A percentile compares a stretch with the other conserved stretches of the same genome.
These are phyloP conservation scores for Dictyostelium citrinum DNA, from an alignment of 78 protist species.

Conservation along the genomic window DNA sequence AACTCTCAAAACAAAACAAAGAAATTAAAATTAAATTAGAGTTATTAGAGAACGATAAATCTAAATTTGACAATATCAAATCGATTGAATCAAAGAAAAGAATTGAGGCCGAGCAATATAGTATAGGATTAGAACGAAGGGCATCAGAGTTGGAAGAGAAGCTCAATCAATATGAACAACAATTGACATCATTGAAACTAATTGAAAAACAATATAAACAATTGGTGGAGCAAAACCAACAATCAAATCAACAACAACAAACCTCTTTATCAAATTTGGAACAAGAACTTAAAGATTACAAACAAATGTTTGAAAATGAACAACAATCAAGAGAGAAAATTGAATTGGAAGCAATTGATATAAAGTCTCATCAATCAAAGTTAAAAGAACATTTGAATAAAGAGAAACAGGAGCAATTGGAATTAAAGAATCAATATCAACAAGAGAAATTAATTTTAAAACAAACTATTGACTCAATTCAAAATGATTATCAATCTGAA, in stretches of 20 bases:
- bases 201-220: not conserved
- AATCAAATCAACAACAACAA: not conserved
- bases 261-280: not conserved
- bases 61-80: not conserved
- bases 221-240: not conserved
- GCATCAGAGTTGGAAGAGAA: conserved; percentile 39
- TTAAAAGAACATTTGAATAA: not conserved
- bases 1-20: not conserved
- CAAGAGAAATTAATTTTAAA: conserved; percentile 10
- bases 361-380: not conserved
- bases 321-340: conserved; percentile 12
- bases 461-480: conserved; percentile 3
- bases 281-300: conserved; percentile 2
- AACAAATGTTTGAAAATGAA: conserved; percentile 23
- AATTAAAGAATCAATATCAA: not conserved
- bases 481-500: conserved; percentile 1
- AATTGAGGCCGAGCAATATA: conserved; percentile 64
- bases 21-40: not conserved
- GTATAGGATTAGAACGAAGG: conserved; percentile 24
- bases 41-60: not conserved
- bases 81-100: conserved; percentile 29
- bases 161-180: not conserved
- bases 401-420: not conserved
- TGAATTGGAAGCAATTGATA: conserved; percentile 1
- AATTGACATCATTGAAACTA: not conserved